Conservation (phyloP, 2,329 filamentous ascomycete genomes). For the Ceratocystis variospora region DNA sequence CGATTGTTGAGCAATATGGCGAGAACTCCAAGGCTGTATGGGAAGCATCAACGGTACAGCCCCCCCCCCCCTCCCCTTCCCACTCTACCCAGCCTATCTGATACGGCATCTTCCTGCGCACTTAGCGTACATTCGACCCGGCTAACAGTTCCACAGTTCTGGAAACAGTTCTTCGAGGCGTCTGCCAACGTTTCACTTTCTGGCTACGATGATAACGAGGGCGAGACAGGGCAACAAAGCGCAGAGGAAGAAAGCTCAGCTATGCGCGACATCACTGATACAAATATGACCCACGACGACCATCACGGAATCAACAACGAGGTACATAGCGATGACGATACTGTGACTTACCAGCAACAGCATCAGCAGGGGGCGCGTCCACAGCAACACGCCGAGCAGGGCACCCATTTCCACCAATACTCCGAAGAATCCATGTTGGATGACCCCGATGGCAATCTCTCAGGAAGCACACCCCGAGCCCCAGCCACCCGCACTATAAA, state of each 20-base stretch:
- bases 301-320: slow-evolving; percentile 32
- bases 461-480: slow-evolving; percentile 52
- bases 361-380: background rate
- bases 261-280: slow-evolving; percentile 40
- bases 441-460: slow-evolving; percentile 38
- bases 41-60: slow-evolving; percentile 77
- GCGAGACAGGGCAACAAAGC: slow-evolving; percentile 36
- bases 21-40: slow-evolving; percentile 88
- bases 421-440: slow-evolving; percentile 54
- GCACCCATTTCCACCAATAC: background rate
- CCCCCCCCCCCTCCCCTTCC: background rate
- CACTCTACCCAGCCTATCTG: background rate
- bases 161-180: slow-evolving; percentile 99
- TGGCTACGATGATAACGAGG: slow-evolving; percentile 71
- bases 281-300: slow-evolving; percentile 22
- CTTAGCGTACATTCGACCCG: background rate
- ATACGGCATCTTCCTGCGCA: background rate
- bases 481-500: slow-evolving; percentile 36
- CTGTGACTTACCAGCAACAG: slow-evolving; percentile 27
- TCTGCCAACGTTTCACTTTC: slow-evolving; percentile 94
- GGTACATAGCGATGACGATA: slow-evolving; percentile 28
- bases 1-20: slow-evolving; percentile 87
- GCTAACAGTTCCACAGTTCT: slow-evolving; percentile 49
- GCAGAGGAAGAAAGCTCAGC: slow-evolving; percentile 39
- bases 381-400: slow-evolving; percentile 14